A percentile compares a stretch with the other conserved stretches of the same genome.
Conservation (phyloP, 2,329 filamentous ascomycete genomes). For the Leptodontidium sp. region DNA sequence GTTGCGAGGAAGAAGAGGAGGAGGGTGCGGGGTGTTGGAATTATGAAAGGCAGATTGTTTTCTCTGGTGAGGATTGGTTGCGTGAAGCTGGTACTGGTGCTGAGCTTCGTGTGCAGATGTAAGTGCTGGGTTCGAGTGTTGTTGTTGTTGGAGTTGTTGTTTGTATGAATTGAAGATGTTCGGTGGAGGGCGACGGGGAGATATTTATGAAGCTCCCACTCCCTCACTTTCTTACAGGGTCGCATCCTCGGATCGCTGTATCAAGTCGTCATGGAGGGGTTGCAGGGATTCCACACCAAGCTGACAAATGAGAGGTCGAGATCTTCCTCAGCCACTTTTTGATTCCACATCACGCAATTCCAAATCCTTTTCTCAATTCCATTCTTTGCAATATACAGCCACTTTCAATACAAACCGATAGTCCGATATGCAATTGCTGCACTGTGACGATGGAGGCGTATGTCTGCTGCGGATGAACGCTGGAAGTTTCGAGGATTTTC, state of each 20-base stretch:
- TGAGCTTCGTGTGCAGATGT: background rate
- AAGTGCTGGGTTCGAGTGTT: background rate
- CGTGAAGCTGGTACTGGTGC: background rate
- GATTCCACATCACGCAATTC: conserved; percentile 27
- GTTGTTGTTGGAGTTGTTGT: conserved; percentile 20
- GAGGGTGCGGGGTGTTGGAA: conserved; percentile 22
- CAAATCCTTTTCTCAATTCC: conserved; percentile 12
- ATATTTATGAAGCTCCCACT: conserved; percentile 14
- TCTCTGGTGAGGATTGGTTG: conserved; percentile 1
- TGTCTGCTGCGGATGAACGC: no score
- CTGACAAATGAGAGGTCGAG: conserved; percentile 27
- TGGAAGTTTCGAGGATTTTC: no score
- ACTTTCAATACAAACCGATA: background rate
- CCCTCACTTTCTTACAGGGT: conserved; percentile 12
- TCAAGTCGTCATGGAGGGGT: conserved; percentile 37
- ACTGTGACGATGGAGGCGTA: no score
- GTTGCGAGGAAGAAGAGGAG: conserved; percentile 38
- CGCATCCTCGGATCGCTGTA: conserved; percentile 26
- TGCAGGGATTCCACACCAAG: conserved; percentile 14
- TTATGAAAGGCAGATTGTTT: conserved; percentile 16
- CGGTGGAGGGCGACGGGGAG: background rate
- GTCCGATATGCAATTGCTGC: background rate
- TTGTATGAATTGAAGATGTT: background rate
- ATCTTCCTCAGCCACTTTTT: conserved; percentile 18
- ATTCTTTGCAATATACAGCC: background rate